Conservation (phyloP, 495 filamentous ascomycete species). For the Cairneyella variabilis region DNA sequence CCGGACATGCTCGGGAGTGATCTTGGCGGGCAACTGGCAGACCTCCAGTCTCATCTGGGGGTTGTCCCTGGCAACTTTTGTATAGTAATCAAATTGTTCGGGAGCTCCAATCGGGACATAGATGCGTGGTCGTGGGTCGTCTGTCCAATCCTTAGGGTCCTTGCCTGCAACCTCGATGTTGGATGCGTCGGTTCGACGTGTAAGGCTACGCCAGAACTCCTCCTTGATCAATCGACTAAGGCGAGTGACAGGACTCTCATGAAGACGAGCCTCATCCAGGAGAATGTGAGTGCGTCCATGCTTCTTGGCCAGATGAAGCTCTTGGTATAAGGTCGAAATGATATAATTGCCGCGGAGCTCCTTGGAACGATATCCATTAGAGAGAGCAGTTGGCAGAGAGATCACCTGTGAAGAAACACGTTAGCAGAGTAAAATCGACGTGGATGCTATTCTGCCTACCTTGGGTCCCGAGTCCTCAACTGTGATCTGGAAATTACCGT, state of each 20-base stretch:
- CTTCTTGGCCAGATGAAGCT: conserved; percentile 83
- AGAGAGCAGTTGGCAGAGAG: conserved; percentile 78
- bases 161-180: conserved; percentile 80
- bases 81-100: conserved; percentile 87
- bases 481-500: conserved; percentile 90
- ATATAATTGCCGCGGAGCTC: conserved; percentile 93
- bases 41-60: conserved; percentile 88
- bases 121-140: conserved; percentile 82
- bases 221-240: conserved; percentile 80
- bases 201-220: conserved; percentile 87
- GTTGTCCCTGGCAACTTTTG: conserved; percentile 61
- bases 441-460: conserved; percentile 43
- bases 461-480: conserved; percentile 95
- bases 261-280: conserved; percentile 80
- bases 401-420: conserved; percentile 50
- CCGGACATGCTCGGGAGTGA: conserved; percentile 68
- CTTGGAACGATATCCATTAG: conserved; percentile 78
- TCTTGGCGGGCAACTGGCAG: conserved; percentile 63
- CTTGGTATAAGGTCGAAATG: conserved; percentile 91
- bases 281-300: conserved; percentile 80
- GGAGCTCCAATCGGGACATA: conserved; percentile 84
- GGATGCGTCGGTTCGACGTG: conserved; percentile 79
- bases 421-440: conserved; percentile 7
- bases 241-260: conserved; percentile 88
- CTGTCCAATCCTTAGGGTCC: conserved; percentile 90